Evolutionary conservation across 768 basidiomycete genomes (phyloP), one percentile per base, ranked within the genome.

Genomic region (Lentinula guzmanii): DNA sequence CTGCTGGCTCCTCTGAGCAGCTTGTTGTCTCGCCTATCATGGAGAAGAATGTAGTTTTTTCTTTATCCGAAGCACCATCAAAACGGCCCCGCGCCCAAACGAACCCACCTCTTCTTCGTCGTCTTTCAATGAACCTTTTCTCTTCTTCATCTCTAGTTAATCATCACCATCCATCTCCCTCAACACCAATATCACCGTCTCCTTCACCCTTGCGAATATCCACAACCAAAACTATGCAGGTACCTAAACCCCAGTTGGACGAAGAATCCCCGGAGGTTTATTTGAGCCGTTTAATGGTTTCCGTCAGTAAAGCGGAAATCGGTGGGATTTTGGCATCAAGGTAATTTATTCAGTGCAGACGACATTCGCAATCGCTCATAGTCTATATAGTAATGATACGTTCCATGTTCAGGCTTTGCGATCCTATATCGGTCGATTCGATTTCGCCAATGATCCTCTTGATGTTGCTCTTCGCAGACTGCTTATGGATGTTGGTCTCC

Each of bases 391-490:
- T 66, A 78, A 83, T 43, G 91, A 94, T 61, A 68, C 76, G 4
- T 89, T 94, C 59, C 82, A 95, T 70, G 70, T 77, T 3, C 75
- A 80, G 59, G 89, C 94, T 3, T 79, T 98, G 54, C 79, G 79
- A 60, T 68, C 79, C 11, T 95, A 93, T 70, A 82, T 98, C 63
- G 76, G 76, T 51, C 81, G 80, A 46, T 98, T 98, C 70, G 81
- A 88, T 65, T 97, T 98, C 69, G 71, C 73, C 16, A 78, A 82
- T 51, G 86, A 93, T 66, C 90, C 97, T 9, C 80, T 99, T 37
- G 97, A 99, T 69, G 85, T 98, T 34, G 92, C 97, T 18, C 76
- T 99, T 45, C 88, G 97, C 43, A 87, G 86, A 68, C 70, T 99
- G 52, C 79, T 99, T 39, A 93, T 97, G 90, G 86, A 95, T 66